A percentile compares a stretch with the other conserved stretches of the same genome.
Conservation (phyloP, 495 filamentous ascomycete species). For the Neurospora sp. region DNA sequence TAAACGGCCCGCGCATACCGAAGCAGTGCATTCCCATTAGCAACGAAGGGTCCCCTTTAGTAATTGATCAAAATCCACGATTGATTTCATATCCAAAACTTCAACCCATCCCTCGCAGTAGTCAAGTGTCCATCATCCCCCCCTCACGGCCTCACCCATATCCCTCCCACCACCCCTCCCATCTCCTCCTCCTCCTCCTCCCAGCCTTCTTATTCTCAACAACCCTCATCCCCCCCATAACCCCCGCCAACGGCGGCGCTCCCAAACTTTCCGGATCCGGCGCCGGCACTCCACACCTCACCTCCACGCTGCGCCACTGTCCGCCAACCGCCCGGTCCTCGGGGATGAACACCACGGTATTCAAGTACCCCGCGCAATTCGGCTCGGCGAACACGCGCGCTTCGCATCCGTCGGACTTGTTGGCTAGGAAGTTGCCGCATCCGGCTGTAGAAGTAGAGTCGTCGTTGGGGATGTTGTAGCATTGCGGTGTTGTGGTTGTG, state of each 20-base stretch:
- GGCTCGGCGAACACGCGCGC: slow-evolving; percentile 30
- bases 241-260: slow-evolving; percentile 10
- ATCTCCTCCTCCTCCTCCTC: no score
- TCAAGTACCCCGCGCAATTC: slow-evolving; percentile 25
- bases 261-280: slow-evolving; percentile 12
- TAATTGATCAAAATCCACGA: no score
- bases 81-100: no score
- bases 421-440: slow-evolving; percentile 28
- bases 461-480: slow-evolving; percentile 21
- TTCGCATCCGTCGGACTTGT: slow-evolving; percentile 29
- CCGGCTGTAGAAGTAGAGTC: slow-evolving; percentile 3
- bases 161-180: no score
- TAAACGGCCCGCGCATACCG: not conserved
- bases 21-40: not conserved
- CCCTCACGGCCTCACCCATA: no score
- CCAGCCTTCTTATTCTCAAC: no score
- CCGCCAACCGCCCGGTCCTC: slow-evolving; percentile 27
- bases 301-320: slow-evolving; percentile 24
- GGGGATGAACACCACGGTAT: slow-evolving; percentile 31
- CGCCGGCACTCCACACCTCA: slow-evolving; percentile 22
- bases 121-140: no score
- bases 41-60: no score
- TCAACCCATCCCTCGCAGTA: no score
- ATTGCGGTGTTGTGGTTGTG: slow-evolving; percentile 10
- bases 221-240: not conserved